Evolutionary conservation across 2,329 filamentous ascomycete genomes (phyloP).

Genomic region (Aspergillus pseudotamarii): DNA sequence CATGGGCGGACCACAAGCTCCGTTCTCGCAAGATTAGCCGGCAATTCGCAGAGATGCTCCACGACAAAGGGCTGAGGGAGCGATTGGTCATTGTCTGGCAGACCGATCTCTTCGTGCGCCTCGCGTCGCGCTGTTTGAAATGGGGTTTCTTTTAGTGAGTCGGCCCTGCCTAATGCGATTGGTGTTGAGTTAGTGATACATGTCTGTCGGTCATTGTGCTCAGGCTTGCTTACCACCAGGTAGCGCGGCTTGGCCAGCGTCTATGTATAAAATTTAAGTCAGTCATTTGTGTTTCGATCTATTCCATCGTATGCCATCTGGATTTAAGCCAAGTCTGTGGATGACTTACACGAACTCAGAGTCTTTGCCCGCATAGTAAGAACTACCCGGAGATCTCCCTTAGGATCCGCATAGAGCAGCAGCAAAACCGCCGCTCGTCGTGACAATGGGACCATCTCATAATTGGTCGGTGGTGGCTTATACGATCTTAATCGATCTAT

Average conservation of each 20-base stretch:
- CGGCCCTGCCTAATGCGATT: constrained; percentile 49
- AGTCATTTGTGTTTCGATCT: neutral
- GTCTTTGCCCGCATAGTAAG: constrained; percentile 64
- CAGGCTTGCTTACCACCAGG: constrained; percentile 69
- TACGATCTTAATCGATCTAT: constrained; percentile 61
- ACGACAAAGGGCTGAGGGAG: constrained; percentile 78
- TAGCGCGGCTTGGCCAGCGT: constrained; percentile 83
- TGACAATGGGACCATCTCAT: constrained; percentile 58
- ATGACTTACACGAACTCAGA: constrained; percentile 56
- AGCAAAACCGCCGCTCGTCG: constrained; percentile 85
- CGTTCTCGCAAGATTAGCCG: constrained; percentile 72
- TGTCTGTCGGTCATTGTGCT: neutral
- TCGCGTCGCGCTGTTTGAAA: constrained; percentile 86
- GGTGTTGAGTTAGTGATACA: neutral
- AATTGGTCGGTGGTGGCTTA: constrained; percentile 59
- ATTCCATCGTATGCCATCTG: neutral
- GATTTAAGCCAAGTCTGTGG: too few species aligned
- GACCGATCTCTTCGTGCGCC: constrained; percentile 89
- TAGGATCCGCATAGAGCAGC: constrained; percentile 80
- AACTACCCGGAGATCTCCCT: constrained; percentile 73
- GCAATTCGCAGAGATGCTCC: constrained; percentile 84
- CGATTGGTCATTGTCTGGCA: constrained; percentile 69
- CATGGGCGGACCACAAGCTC: constrained; percentile 75
- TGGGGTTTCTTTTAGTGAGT: constrained; percentile 56
- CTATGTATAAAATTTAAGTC: constrained; percentile 25